Percentiles rank a stretch among this genome's conserved stretches.
Evolutionary conservation across 1,139 yeast genomes (phyloP).

Genomic region (Sugiyamaella novakii): DNA sequence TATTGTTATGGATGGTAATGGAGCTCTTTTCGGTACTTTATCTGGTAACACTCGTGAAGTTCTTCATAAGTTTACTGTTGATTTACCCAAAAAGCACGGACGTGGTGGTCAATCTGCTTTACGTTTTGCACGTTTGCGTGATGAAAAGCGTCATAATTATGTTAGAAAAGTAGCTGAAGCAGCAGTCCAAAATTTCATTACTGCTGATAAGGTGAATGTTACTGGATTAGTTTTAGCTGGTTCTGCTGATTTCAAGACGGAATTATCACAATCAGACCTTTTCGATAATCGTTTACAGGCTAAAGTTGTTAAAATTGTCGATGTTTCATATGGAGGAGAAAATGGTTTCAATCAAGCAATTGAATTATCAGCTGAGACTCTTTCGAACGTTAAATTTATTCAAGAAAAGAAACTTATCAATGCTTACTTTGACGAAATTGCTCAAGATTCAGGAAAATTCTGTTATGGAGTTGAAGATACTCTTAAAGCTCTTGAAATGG

Average conservation of each 20-base stretch:
- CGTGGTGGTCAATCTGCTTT: constrained; percentile 99
- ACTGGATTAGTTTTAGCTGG: constrained; percentile 96
- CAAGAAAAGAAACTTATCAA: constrained; percentile 96
- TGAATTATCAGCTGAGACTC: constrained; percentile 93
- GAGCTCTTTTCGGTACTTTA: constrained; percentile 93
- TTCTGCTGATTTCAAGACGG: constrained; percentile 97
- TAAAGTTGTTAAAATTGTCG: constrained; percentile 88
- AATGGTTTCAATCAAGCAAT: constrained; percentile 99
- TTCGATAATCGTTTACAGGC: constrained; percentile 87
- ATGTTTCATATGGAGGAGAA: constrained; percentile 98
- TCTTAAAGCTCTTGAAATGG: constrained; percentile 89
- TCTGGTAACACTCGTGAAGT: constrained; percentile 97
- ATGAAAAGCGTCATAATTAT: constrained; percentile 97
- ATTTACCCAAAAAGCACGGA: constrained; percentile 98
- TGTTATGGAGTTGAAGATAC: constrained; percentile 98
- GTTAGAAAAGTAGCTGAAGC: constrained; percentile 97
- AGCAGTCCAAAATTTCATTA: constrained; percentile 94
- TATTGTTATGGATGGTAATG: constrained; percentile 99
- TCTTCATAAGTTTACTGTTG: constrained; percentile 93
- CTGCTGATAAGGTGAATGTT: constrained; percentile 89
- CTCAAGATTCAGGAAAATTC: constrained; percentile 94
- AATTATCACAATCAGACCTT: constrained; percentile 86
- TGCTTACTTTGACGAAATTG: constrained; percentile 90
- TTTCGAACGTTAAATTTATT: constrained; percentile 93
- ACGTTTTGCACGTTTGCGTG: constrained; percentile 98